A percentile compares a stretch with the other conserved stretches of the same genome.
These are phyloP conservation scores for Sarcocystis neurona DNA, from an alignment of 169 alveolate species.

Conservation along the genomic window DNA sequence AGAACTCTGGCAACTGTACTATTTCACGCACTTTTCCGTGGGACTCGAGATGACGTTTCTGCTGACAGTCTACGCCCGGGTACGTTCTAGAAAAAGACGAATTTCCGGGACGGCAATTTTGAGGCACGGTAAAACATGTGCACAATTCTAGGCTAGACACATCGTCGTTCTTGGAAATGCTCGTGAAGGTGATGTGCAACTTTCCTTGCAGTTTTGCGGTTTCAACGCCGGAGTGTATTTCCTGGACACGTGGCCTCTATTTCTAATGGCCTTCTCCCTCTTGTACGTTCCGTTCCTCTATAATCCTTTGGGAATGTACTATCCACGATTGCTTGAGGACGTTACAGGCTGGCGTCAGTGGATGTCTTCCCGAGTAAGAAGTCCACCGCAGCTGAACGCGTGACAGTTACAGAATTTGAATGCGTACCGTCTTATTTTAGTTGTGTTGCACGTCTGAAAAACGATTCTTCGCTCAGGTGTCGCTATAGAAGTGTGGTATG, in stretches of 20 bases:
- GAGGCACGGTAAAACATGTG: no score
- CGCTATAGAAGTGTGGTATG: neutral
- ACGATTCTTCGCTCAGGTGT: neutral
- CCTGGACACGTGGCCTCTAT: conserved; percentile 60
- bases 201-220: conserved; percentile 52
- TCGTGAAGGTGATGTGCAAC: neutral
- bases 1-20: conserved; percentile 59
- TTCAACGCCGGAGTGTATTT: conserved; percentile 52
- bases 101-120: neutral
- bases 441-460: neutral
- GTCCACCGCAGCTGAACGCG: neutral
- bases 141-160: no score
- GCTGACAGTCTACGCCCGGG: conserved; percentile 43
- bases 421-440: no score
- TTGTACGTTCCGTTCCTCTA: conserved; percentile 59
- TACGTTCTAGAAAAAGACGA: neutral
- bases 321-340: conserved; percentile 58
- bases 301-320: conserved; percentile 63
- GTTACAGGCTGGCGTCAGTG: conserved; percentile 60
- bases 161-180: neutral
- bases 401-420: neutral
- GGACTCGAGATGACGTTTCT: conserved; percentile 62
- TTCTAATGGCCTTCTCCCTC: conserved; percentile 59
- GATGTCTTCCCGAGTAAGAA: conserved; percentile 59
- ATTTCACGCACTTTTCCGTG: conserved; percentile 60